phyloP scores from a whole-genome alignment of 2,329 filamentous ascomycete species.

The Talaromyces piceae region DNA sequence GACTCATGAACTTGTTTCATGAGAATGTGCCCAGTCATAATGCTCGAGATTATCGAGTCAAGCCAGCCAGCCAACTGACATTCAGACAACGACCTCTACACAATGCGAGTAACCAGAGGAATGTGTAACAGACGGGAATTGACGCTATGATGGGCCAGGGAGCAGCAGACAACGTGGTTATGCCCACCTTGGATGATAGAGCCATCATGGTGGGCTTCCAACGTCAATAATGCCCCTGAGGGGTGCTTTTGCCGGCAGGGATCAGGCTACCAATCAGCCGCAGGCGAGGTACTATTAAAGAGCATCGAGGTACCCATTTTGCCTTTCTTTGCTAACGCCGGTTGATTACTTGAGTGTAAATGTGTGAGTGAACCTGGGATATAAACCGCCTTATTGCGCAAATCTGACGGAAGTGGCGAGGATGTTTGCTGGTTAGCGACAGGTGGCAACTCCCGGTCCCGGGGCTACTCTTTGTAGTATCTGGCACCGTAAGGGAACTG shows the following conservation, averaged over 20 bases:
- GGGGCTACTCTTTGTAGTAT: slow-evolving; percentile 38
- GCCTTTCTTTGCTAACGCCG: slow-evolving; percentile 20
- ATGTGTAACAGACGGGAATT: slow-evolving; percentile 23
- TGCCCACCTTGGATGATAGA: slow-evolving; percentile 36
- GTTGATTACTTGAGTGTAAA: too few relatives aligned
- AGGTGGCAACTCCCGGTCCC: slow-evolving; percentile 29
- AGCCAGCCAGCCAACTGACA: slow-evolving; percentile 21
- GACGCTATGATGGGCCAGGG: slow-evolving; percentile 33
- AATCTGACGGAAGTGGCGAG: slow-evolving; percentile 21
- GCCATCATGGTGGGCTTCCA: slow-evolving; percentile 34
- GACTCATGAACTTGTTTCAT: slow-evolving; percentile 26
- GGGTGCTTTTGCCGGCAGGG: slow-evolving; percentile 33
- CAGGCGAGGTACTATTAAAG: slow-evolving; percentile 20
- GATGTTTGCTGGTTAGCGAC: slow-evolving; percentile 17
- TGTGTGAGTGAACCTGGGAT: too few relatives aligned
- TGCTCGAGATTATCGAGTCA: slow-evolving; percentile 22
- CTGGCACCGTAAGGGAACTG: slow-evolving; percentile 30
- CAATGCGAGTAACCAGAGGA: slow-evolving; percentile 25
- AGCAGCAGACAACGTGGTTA: slow-evolving; percentile 30
- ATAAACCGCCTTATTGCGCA: slow-evolving; percentile 25
- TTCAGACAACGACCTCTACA: slow-evolving; percentile 17
- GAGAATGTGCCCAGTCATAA: slow-evolving; percentile 24
- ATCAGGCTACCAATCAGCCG: slow-evolving; percentile 36
- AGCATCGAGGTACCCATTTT: slow-evolving; percentile 13
- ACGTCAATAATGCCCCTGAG: slow-evolving; percentile 39